Conservation (phyloP, 2,329 filamentous ascomycete species). For the Colletotrichum viniferum region DNA sequence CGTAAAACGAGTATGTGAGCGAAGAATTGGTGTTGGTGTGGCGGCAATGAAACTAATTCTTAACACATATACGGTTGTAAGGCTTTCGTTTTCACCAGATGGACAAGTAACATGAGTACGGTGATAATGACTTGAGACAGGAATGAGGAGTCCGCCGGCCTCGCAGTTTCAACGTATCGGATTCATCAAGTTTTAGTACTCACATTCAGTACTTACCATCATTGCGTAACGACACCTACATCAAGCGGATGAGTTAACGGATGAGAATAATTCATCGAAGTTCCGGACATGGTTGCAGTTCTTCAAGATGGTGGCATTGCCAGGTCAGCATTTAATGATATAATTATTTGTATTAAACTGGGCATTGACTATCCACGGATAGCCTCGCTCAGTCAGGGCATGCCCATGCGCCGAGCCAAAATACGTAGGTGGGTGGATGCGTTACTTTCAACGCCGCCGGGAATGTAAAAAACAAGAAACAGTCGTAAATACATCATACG, state of each 20-base stretch:
- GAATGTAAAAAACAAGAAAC: neutral
- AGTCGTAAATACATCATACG: neutral
- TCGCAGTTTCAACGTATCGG: neutral
- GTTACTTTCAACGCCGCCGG: neutral
- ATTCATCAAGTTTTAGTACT: too few relatives aligned
- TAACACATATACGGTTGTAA: neutral
- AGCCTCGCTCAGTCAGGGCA: neutral
- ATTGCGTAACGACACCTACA: neutral
- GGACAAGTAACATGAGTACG: too few relatives aligned
- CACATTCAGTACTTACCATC: neutral
- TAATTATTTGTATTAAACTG: neutral
- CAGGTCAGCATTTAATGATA: neutral
- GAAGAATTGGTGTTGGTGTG: neutral
- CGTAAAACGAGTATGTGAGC: neutral
- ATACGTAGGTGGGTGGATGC: neutral
- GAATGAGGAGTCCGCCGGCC: neutral
- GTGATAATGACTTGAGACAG: neutral
- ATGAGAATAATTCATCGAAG: neutral
- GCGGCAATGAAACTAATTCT: accelerated
- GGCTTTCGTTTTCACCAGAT: too few relatives aligned
- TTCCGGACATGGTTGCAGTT: neutral
- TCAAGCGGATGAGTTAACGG: neutral
- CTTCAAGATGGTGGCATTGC: neutral
- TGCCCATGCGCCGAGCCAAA: neutral
- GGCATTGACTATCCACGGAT: neutral